These are phyloP conservation scores for Cytospora schulzeri DNA, from an alignment of 2,329 filamentous ascomycete genomes.

Conservation along the genomic window DNA sequence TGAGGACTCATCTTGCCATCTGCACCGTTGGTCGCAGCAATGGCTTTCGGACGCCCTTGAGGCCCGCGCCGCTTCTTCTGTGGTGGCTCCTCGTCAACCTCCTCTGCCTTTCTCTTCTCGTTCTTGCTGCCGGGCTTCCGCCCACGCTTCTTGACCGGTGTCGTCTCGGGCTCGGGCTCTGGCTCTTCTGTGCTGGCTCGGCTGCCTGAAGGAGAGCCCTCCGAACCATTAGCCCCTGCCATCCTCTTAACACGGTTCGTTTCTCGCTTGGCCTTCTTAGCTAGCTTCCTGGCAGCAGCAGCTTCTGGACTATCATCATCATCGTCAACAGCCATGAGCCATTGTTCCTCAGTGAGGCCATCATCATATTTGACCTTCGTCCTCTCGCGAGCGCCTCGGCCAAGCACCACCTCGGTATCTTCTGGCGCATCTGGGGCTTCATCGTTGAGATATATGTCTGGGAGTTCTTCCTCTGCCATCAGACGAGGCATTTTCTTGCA, in stretches of 20 bases:
- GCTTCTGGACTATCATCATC: conserved; percentile 94
- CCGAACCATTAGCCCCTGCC: conserved; percentile 40
- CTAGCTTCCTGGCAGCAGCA: conserved; percentile 86
- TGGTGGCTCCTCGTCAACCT: conserved; percentile 75
- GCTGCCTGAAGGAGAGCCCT: conserved; percentile 78
- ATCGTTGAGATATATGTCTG: conserved; percentile 90
- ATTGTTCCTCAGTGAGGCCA: conserved; percentile 96
- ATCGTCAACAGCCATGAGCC: conserved; percentile 96
- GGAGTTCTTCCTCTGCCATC: conserved; percentile 83
- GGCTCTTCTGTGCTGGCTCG: conserved; percentile 80
- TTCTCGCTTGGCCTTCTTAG: conserved; percentile 78
- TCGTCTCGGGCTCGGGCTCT: conserved; percentile 49
- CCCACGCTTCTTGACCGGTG: conserved; percentile 77
- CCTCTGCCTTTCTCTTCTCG: conserved; percentile 87
- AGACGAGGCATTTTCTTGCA: conserved; percentile 73
- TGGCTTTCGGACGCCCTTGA: conserved; percentile 68
- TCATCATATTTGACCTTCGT: conserved; percentile 96
- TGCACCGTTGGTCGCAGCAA: conserved; percentile 38
- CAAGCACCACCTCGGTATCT: conserved; percentile 71
- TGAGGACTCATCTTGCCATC: conserved; percentile 66
- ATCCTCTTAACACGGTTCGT: conserved; percentile 70
- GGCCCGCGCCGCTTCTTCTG: conserved; percentile 77
- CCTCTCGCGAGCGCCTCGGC: conserved; percentile 91
- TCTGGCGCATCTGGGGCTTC: conserved; percentile 78
- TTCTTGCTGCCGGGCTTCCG: conserved; percentile 74